Evolutionary conservation across 2,329 filamentous ascomycete genomes (phyloP).

Genomic region (Passalora sequoiae): DNA sequence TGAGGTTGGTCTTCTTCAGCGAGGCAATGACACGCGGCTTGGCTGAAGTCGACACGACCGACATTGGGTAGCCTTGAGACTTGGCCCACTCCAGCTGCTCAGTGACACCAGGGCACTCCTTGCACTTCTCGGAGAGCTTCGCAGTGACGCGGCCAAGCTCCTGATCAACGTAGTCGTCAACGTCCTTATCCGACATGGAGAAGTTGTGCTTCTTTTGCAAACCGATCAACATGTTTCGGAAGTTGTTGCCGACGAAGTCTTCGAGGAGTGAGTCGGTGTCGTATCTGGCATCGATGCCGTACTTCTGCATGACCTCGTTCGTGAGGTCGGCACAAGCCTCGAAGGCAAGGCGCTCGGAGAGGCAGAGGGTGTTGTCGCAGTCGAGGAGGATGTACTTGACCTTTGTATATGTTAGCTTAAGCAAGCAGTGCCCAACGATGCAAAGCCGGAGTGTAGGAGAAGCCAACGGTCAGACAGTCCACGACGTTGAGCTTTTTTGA

Average conservation of each 20-base stretch:
- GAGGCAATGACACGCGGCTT: constrained; percentile 71
- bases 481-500: constrained; percentile 7
- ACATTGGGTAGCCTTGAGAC: constrained; percentile 60
- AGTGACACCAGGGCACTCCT: constrained; percentile 49
- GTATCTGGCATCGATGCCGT: constrained; percentile 63
- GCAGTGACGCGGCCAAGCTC: constrained; percentile 81
- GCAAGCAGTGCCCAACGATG: too few relatives aligned
- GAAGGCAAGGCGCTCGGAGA: constrained; percentile 86
- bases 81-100: constrained; percentile 56
- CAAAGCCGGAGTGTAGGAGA: background rate
- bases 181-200: constrained; percentile 60
- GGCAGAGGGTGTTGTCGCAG: constrained; percentile 84
- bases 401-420: constrained; percentile 16
- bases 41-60: constrained; percentile 77
- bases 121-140: constrained; percentile 54
- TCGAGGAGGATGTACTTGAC: constrained; percentile 51
- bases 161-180: constrained; percentile 66
- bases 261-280: constrained; percentile 71
- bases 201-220: constrained; percentile 74
- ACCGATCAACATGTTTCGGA: constrained; percentile 80
- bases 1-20: constrained; percentile 72
- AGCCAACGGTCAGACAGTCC: background rate
- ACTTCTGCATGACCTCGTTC: constrained; percentile 73
- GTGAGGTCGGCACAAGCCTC: constrained; percentile 84
- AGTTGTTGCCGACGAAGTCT: constrained; percentile 91